These are phyloP conservation scores for Tolypocladium endophyticum DNA, from an alignment of 2,329 filamentous ascomycete genomes.

Conservation along the genomic window DNA sequence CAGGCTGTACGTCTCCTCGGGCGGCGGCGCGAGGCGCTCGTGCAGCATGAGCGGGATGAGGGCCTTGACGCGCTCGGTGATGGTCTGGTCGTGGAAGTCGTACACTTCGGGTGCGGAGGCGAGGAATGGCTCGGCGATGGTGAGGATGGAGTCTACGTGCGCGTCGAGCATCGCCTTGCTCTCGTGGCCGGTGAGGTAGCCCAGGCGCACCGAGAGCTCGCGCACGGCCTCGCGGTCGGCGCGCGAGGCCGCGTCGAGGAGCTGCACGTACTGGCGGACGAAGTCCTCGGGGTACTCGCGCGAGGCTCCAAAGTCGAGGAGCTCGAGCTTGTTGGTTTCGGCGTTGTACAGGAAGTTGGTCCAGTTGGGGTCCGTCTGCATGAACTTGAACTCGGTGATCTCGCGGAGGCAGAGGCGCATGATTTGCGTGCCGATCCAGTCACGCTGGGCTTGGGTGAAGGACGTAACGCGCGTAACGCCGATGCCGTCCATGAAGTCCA, in stretches of 20 bases:
- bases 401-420: constrained; percentile 85
- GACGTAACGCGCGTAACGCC: constrained; percentile 72
- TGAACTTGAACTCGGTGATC: constrained; percentile 89
- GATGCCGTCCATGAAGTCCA: constrained; percentile 80
- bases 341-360: constrained; percentile 94
- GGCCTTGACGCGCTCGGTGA: constrained; percentile 81
- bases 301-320: constrained; percentile 91
- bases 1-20: constrained; percentile 93
- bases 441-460: constrained; percentile 72
- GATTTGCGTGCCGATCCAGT: constrained; percentile 95
- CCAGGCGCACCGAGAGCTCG: constrained; percentile 62
- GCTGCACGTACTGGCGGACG: constrained; percentile 65
- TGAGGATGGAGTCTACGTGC: constrained; percentile 78
- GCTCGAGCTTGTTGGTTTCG: constrained; percentile 60
- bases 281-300: constrained; percentile 76
- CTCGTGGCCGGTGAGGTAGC: constrained; percentile 88
- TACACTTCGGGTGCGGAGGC: constrained; percentile 69
- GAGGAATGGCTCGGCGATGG: constrained; percentile 85
- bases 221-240: constrained; percentile 55
- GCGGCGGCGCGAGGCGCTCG: constrained; percentile 80
- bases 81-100: constrained; percentile 89
- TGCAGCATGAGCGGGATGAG: constrained; percentile 89
- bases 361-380: constrained; percentile 99
- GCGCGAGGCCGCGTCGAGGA: constrained; percentile 70
- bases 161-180: constrained; percentile 79